Conservation (phyloP, 1,284 basidiomycete genomes). For the Cryptococcus maquisensis region DNA sequence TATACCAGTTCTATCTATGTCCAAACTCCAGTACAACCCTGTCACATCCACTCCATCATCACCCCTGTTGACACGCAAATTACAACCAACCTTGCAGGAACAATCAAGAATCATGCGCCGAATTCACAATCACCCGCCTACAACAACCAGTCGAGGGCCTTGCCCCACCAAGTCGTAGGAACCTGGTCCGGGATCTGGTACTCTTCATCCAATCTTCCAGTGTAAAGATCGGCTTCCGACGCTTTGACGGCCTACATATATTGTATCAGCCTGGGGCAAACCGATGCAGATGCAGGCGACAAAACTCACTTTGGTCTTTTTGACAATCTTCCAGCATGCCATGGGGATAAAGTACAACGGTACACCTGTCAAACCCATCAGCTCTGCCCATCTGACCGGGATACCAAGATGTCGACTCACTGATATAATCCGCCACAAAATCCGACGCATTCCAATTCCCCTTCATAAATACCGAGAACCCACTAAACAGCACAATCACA, state of each 20-base stretch:
- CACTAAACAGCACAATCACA: not conserved
- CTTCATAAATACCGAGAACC: constrained; percentile 28
- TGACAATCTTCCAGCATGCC: constrained; percentile 14
- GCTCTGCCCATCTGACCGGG: too few relatives aligned
- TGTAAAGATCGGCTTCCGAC: constrained; percentile 15
- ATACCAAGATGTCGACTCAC: too few relatives aligned
- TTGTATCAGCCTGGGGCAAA: not conserved
- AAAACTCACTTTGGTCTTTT: constrained; percentile 8
- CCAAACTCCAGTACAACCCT: too few relatives aligned
- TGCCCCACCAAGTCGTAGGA: constrained; percentile 17
- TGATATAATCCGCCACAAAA: constrained; percentile 27
- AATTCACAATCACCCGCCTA: not conserved
- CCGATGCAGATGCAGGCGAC: not conserved
- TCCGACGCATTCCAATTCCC: constrained; percentile 14
- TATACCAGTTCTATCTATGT: too few relatives aligned
- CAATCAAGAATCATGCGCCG: too few relatives aligned
- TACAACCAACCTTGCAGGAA: too few relatives aligned
- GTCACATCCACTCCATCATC: too few relatives aligned
- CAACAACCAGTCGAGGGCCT: constrained; percentile 12
- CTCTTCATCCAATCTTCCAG: constrained; percentile 10
- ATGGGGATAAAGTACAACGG: constrained; percentile 18
- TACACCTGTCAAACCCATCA: too few relatives aligned
- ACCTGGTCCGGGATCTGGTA: constrained; percentile 8
- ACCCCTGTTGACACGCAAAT: too few relatives aligned
- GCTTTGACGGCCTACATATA: constrained; percentile 8